A percentile compares a stretch with the other conserved stretches of the same genome.
Evolutionary conservation across 305 asterid genomes (phyloP).

Genomic region (Petunia hybrid): DNA sequence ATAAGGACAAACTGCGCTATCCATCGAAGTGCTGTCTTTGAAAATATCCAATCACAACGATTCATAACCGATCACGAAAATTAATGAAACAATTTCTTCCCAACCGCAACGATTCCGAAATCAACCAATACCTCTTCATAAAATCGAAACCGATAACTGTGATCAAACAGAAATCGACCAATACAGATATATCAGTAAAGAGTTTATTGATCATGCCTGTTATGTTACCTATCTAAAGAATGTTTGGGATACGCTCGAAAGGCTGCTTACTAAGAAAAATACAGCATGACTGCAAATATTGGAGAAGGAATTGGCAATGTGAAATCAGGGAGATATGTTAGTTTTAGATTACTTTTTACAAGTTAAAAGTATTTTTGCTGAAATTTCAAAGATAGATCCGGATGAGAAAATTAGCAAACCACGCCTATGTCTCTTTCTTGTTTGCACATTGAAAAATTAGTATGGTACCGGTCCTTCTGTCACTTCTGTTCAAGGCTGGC

Average conservation of each 20-base stretch:
- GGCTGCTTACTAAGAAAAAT: slow-evolving; percentile 33
- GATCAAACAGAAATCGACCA: too few species aligned
- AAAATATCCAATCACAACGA: too few species aligned
- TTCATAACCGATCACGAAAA: too few species aligned
- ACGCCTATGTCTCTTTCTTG: slow-evolving; percentile 28
- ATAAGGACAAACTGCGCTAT: too few species aligned
- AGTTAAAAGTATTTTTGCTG: slow-evolving; percentile 20
- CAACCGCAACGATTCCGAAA: too few species aligned
- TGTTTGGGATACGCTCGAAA: slow-evolving; percentile 28
- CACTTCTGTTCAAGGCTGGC: slow-evolving; percentile 39
- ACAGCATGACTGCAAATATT: slow-evolving; percentile 28
- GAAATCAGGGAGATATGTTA: slow-evolving; percentile 16
- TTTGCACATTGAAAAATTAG: slow-evolving; percentile 30
- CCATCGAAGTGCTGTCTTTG: too few species aligned
- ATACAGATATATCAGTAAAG: slow-evolving; percentile 14
- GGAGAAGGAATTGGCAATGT: slow-evolving; percentile 34
- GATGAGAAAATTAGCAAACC: slow-evolving; percentile 23
- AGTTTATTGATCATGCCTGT: slow-evolving; percentile 36
- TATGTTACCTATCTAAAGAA: background rate
- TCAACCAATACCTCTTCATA: too few species aligned
- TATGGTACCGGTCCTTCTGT: slow-evolving; percentile 32
- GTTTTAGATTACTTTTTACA: slow-evolving; percentile 35
- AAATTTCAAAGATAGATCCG: slow-evolving; percentile 36
- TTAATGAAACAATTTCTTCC: too few species aligned
- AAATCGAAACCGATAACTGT: too few species aligned